Conservation (phyloP, 495 filamentous ascomycete species). For the Talaromyces thailandensis region DNA sequence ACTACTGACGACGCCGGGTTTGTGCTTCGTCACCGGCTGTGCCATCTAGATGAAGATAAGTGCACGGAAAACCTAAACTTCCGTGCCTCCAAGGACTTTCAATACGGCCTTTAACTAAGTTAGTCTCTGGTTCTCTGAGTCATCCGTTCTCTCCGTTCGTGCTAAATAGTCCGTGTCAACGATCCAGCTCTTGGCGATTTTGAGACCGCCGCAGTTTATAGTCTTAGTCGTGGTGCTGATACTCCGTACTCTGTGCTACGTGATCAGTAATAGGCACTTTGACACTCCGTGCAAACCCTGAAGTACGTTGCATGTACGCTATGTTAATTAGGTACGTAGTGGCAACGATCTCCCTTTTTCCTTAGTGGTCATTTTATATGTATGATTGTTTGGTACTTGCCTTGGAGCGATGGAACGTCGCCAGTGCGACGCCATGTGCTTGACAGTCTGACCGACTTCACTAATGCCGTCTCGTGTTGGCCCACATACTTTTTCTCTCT, state of each 20-base stretch:
- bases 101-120: not conserved
- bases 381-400: not conserved
- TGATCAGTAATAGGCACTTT: not conserved
- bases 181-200: not conserved
- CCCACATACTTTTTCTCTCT: not conserved
- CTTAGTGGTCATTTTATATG: not conserved
- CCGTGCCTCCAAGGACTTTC: not conserved
- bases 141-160: not conserved
- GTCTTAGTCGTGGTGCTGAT: not conserved
- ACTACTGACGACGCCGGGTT: not conserved
- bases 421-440: constrained; percentile 4
- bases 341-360: not conserved
- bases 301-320: not conserved
- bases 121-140: not conserved
- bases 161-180: not conserved
- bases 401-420: not conserved
- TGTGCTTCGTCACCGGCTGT: not conserved
- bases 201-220: not conserved
- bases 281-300: not conserved
- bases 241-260: not conserved
- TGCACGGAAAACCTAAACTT: not conserved
- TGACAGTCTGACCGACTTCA: constrained; percentile 3
- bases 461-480: not conserved
- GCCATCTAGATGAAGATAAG: not conserved
- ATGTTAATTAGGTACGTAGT: no score